phyloP scores from a whole-genome alignment of 129 eudicot genomes.

The Glebionis coronaria region DNA sequence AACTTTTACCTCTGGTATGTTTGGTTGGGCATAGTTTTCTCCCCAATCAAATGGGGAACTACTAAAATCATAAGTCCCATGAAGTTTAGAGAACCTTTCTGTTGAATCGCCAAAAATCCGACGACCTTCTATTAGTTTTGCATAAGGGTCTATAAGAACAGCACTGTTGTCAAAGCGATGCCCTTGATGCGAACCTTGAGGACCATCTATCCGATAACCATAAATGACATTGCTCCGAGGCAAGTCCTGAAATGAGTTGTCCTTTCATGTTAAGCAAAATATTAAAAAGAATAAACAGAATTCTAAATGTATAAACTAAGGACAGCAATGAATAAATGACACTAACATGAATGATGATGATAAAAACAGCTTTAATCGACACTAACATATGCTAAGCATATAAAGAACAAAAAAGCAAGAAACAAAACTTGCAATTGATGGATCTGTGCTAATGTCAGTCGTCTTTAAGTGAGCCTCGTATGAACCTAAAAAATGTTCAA shows the following conservation, averaged over 20 bases:
- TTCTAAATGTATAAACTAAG: neutral
- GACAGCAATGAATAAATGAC: neutral
- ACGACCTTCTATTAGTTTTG: constrained; percentile 86
- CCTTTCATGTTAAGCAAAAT: constrained; percentile 4
- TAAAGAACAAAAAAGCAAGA: too few species aligned
- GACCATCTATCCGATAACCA: constrained; percentile 89
- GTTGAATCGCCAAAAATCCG: constrained; percentile 72
- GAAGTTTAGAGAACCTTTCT: constrained; percentile 46
- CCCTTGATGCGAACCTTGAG: constrained; percentile 77
- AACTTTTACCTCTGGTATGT: constrained; percentile 76
- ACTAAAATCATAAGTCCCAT: constrained; percentile 87
- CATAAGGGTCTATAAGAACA: constrained; percentile 87
- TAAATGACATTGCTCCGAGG: constrained; percentile 63
- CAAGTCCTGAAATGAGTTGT: constrained; percentile 49
- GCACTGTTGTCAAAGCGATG: constrained; percentile 81
- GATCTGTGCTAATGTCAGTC: too few species aligned
- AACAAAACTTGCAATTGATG: too few species aligned
- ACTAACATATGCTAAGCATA: too few species aligned
- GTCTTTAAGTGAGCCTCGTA: too few species aligned
- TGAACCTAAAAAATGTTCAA: too few species aligned
- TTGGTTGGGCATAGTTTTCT: constrained; percentile 67
- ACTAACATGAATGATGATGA: neutral
- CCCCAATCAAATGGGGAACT: constrained; percentile 91
- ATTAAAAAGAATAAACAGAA: constrained; percentile 11
- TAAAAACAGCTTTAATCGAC: too few species aligned